A percentile compares a stretch with the other conserved stretches of the same genome.
Evolutionary conservation across 305 asterid genomes (phyloP).

Genomic region (Fraxinus albicans): DNA sequence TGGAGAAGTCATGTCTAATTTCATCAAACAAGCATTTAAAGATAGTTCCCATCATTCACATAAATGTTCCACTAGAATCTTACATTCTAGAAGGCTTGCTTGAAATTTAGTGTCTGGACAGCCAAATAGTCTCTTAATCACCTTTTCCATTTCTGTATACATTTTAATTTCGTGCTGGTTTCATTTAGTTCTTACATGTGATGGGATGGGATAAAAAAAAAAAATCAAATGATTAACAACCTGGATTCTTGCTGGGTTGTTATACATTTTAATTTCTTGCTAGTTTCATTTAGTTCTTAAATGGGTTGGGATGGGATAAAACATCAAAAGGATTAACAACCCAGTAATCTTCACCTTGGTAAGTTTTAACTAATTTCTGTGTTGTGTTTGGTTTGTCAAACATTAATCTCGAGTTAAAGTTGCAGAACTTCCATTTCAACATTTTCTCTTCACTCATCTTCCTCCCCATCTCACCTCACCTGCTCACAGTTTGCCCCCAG

Average conservation of each 20-base stretch:
- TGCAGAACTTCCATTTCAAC: neutral
- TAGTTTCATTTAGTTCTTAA: neutral
- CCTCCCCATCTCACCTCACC: neutral
- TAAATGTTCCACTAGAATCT: neutral
- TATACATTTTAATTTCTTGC: neutral
- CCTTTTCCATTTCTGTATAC: neutral
- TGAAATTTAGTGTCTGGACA: neutral
- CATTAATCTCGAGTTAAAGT: neutral
- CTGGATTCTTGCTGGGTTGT: neutral
- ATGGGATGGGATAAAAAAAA: neutral
- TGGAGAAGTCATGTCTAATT: neutral
- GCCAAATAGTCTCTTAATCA: neutral
- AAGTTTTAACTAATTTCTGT: neutral
- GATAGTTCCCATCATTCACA: neutral
- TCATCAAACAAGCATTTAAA: neutral
- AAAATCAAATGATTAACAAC: neutral
- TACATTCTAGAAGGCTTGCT: neutral
- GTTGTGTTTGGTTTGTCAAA: neutral
- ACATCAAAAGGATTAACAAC: neutral
- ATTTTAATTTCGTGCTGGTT: neutral
- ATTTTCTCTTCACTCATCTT: neutral
- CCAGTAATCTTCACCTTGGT: neutral
- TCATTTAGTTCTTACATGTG: neutral
- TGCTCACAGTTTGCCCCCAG: neutral
- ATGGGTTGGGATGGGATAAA: neutral